Conservation (phyloP, 768 basidiomycete genomes). For the Hericium coralloides region DNA sequence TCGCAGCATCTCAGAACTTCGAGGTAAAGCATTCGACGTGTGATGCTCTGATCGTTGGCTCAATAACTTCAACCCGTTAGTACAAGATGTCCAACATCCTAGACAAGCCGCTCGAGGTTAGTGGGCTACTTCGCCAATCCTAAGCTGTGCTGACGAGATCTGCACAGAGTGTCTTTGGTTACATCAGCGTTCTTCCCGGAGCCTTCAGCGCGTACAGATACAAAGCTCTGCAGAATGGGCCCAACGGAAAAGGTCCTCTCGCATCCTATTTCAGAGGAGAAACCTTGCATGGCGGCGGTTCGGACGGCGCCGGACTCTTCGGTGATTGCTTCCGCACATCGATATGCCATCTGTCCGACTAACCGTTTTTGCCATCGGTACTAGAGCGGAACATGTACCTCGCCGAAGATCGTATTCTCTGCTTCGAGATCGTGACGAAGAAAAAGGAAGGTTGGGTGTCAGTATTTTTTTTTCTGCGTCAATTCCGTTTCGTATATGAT, state of each 20-base stretch:
- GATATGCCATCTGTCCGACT: background rate
- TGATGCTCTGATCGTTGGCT: background rate
- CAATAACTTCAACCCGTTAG: slow-evolving; percentile 20
- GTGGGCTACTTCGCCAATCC: slow-evolving; percentile 12
- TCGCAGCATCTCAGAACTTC: slow-evolving; percentile 94
- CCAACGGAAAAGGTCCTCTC: slow-evolving; percentile 82
- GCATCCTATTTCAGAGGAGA: slow-evolving; percentile 94
- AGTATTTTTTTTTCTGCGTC: slow-evolving; percentile 20
- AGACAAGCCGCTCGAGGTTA: slow-evolving; percentile 88
- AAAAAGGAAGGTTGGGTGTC: slow-evolving; percentile 77
- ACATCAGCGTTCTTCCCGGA: slow-evolving; percentile 83
- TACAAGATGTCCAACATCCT: slow-evolving; percentile 97
- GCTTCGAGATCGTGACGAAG: slow-evolving; percentile 91
- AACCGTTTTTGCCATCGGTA: background rate
- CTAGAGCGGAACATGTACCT: slow-evolving; percentile 84
- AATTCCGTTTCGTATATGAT: background rate
- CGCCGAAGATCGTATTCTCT: slow-evolving; percentile 84
- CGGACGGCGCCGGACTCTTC: slow-evolving; percentile 59
- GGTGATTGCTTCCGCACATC: slow-evolving; percentile 19
- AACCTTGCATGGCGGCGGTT: slow-evolving; percentile 62
- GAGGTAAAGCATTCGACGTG: slow-evolving; percentile 36
- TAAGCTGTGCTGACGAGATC: background rate
- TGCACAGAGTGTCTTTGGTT: slow-evolving; percentile 67
- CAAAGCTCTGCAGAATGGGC: slow-evolving; percentile 77
- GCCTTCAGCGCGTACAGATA: slow-evolving; percentile 92